A percentile compares a stretch with the other conserved stretches of the same genome.
phyloP scores from a whole-genome alignment of 2,329 filamentous ascomycete genomes.

The Colletotrichum sansevieriae region DNA sequence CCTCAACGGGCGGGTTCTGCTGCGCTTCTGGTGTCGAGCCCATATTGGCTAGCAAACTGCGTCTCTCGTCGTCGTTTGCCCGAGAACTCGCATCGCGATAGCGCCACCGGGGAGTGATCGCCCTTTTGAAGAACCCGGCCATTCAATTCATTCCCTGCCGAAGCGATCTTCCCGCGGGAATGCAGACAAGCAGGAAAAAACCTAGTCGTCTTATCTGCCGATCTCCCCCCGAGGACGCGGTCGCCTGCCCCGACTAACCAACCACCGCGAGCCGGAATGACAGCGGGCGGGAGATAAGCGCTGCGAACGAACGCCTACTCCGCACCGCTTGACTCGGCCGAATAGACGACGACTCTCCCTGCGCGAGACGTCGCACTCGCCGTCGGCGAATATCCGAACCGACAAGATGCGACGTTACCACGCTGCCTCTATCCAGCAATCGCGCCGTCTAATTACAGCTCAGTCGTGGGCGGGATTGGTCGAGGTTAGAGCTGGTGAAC shows the following conservation, averaged over 20 bases:
- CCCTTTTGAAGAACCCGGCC: slow-evolving; percentile 32
- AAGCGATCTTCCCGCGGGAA: slow-evolving; percentile 24
- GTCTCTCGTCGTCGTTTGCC: slow-evolving; percentile 18
- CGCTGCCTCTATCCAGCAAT: not conserved
- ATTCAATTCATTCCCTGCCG: not conserved
- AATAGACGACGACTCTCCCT: slow-evolving; percentile 24
- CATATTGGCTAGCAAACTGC: slow-evolving; percentile 36
- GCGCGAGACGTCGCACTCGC: slow-evolving; percentile 15
- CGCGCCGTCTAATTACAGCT: not conserved
- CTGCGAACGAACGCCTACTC: not conserved
- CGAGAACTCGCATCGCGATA: slow-evolving; percentile 9
- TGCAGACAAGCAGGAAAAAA: not conserved
- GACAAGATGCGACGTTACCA: slow-evolving; percentile 23
- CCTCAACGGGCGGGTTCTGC: slow-evolving; percentile 23
- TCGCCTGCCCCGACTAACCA: slow-evolving; percentile 7
- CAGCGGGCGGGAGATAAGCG: slow-evolving; percentile 28
- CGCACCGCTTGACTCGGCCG: slow-evolving; percentile 33
- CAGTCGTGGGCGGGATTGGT: no score
- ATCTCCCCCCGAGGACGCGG: slow-evolving; percentile 25
- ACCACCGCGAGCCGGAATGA: slow-evolving; percentile 13
- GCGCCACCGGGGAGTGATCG: slow-evolving; percentile 5
- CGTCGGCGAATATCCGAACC: slow-evolving; percentile 32
- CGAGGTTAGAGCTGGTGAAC: not conserved
- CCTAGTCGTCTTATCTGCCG: slow-evolving; percentile 28
- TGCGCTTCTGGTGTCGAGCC: slow-evolving; percentile 18